These are phyloP conservation scores for Calonectria henricotiae DNA, from an alignment of 2,329 filamentous ascomycete species.

Conservation along the genomic window DNA sequence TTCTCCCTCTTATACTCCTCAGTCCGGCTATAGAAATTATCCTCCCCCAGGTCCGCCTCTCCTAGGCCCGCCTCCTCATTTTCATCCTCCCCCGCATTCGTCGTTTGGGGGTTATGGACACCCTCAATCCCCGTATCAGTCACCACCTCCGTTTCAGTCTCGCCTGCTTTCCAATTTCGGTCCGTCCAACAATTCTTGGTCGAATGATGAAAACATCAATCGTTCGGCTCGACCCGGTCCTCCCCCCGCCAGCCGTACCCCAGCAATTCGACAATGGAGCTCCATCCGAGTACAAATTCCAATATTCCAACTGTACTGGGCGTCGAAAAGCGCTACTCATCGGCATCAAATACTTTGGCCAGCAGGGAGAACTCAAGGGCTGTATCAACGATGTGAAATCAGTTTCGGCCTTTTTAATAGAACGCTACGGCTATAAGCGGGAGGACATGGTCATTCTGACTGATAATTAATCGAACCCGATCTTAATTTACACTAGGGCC, in stretches of 20 bases:
- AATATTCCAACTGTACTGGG: constrained; percentile 83
- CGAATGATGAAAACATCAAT: constrained; percentile 48
- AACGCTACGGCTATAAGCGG: constrained; percentile 79
- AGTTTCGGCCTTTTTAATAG: constrained; percentile 79
- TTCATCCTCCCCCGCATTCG: constrained; percentile 41
- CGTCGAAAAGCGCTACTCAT: constrained; percentile 82
- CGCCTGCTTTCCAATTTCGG: constrained; percentile 61
- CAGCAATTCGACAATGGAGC: constrained; percentile 79
- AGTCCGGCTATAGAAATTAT: constrained; percentile 50
- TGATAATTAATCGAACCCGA: constrained; percentile 80
- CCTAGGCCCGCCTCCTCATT: constrained; percentile 50
- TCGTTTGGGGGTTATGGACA: constrained; percentile 43
- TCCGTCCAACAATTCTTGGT: constrained; percentile 64
- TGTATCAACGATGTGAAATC: constrained; percentile 89
- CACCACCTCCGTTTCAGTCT: constrained; percentile 59
- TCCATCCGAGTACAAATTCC: constrained; percentile 79
- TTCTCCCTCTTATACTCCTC: constrained; percentile 12
- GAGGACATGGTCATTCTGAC: constrained; percentile 88
- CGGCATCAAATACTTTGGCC: constrained; percentile 86
- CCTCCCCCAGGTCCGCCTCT: constrained; percentile 43
- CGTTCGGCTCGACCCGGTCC: constrained; percentile 54
- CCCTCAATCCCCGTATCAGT: constrained; percentile 54
- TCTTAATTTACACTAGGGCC: constrained; percentile 81
- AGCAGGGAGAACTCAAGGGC: constrained; percentile 79
- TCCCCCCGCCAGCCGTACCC: constrained; percentile 66